A percentile compares a stretch with the other conserved stretches of the same genome.
phyloP scores from a whole-genome alignment of 345 rosid genomes.

The Gossypium turneri region DNA sequence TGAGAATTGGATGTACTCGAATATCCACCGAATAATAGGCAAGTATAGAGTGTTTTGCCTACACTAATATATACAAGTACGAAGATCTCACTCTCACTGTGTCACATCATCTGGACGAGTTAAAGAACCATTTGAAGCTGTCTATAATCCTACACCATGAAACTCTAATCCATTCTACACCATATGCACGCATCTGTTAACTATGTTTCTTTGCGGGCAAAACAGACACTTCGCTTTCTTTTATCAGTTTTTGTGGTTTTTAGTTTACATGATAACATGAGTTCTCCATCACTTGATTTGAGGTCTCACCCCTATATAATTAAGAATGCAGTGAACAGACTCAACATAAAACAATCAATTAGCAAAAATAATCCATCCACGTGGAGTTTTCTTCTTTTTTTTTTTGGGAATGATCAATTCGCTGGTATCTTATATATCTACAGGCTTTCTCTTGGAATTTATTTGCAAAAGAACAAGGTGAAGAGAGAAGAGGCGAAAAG shows the following conservation, averaged over 20 bases:
- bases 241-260: not conserved
- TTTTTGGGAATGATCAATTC: too few relatives aligned
- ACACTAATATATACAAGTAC: not conserved
- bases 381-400: too few relatives aligned
- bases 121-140: not conserved
- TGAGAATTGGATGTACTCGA: not conserved
- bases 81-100: not conserved
- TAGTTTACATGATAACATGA: not conserved
- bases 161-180: not conserved
- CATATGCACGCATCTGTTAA: not conserved
- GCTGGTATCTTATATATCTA: not conserved
- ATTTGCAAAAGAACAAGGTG: slow-evolving; percentile 9
- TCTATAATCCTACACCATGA: not conserved
- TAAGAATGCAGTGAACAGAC: too few relatives aligned
- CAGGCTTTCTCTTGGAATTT: not conserved
- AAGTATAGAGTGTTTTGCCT: not conserved
- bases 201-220: not conserved
- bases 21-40: not conserved
- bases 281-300: not conserved
- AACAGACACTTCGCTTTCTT: not conserved
- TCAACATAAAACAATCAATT: not conserved
- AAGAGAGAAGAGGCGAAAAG: not conserved
- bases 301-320: not conserved
- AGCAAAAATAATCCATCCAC: not conserved
- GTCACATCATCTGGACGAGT: not conserved